Evolutionary conservation across 352 stramenopile species (phyloP), one percentile per base, ranked within the genome.

Genomic region (Phytophthora capsici): DNA sequence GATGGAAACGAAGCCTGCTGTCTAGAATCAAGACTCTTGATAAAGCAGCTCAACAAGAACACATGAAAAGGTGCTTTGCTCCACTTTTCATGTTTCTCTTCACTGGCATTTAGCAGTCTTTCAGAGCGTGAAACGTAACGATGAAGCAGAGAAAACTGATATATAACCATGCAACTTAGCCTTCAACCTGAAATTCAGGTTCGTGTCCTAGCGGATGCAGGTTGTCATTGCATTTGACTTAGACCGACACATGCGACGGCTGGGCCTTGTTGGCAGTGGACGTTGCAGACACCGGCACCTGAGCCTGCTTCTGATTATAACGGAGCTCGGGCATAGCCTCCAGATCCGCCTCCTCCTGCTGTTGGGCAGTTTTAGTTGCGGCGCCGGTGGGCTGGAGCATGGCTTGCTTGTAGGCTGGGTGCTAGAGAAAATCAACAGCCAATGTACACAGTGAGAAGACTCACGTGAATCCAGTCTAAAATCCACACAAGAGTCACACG

Each of bases 301-400:
- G 59, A 4, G 71, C 59, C 62, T 82, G 69, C 60, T 82, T 62
- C 71, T 90, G 75, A 69, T 92, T 92, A 74, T 93, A 93, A 67
- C 84, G 84, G 44, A 93, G 71, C 66, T 93, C 84, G 0, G 84
- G 84, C 82, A 91, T 91, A 45, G 80, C 71, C 62, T 93, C 83
- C 13, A 92, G 51, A 45, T 92, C 83, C 8, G 75, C 71, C 41
- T 82, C 76, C 62, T 89, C 78, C 60, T 84, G 69, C 66, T 83
- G 70, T 57, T 79, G 57, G n/a, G 58, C 67, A n/a, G 55, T 65
- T 6, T 37, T 43, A 8, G 49, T 20, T 3, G 47, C 37, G 16
- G 55, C 17, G 30, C 78, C 71, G 12, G 80, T 89, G 36, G 64
- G 69, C 57, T 87, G 74, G 40, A 84, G 82, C 84, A 93, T 93